These are phyloP conservation scores for Begonia peltatifolia DNA, from an alignment of 306 rosid species.

Conservation along the genomic window DNA sequence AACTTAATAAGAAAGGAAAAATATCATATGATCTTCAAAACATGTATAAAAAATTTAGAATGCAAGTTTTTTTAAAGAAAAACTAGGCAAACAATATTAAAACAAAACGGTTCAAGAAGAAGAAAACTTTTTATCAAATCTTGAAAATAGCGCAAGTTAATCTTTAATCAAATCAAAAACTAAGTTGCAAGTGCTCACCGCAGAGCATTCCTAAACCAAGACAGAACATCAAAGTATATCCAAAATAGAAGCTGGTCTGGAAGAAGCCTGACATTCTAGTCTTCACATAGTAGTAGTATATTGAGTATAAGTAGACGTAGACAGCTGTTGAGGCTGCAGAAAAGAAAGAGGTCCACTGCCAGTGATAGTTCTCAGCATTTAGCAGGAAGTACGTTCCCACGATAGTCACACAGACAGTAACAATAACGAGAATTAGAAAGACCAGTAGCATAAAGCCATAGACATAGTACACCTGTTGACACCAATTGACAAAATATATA, in stretches of 20 bases:
- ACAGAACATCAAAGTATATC: constrained; percentile 96
- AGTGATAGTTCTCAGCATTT: constrained; percentile 98
- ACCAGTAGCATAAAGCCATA: constrained; percentile 98
- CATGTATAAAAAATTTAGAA: too few species aligned
- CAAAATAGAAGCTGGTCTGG: constrained; percentile 98
- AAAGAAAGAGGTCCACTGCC: constrained; percentile 99
- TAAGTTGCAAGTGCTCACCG: constrained; percentile 40
- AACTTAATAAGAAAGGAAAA: too few species aligned
- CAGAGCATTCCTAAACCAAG: constrained; percentile 97
- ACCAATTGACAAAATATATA: constrained; percentile 15
- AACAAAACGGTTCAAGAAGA: neutral
- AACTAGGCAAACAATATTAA: neutral
- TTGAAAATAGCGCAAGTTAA: too few species aligned
- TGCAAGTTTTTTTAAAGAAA: neutral
- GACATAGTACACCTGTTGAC: constrained; percentile 90
- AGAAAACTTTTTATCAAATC: too few species aligned
- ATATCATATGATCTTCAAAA: too few species aligned
- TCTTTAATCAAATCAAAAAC: neutral
- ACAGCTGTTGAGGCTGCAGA: constrained; percentile 99
- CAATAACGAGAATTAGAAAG: constrained; percentile 79
- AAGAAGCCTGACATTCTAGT: constrained; percentile 99
- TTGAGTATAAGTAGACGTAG: constrained; percentile 82
- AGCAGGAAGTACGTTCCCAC: constrained; percentile 96
- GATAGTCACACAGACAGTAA: constrained; percentile 93
- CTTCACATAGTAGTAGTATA: constrained; percentile 92